These are phyloP conservation scores for Calophaca sinica DNA, from an alignment of 306 rosid species.

Conservation along the genomic window DNA sequence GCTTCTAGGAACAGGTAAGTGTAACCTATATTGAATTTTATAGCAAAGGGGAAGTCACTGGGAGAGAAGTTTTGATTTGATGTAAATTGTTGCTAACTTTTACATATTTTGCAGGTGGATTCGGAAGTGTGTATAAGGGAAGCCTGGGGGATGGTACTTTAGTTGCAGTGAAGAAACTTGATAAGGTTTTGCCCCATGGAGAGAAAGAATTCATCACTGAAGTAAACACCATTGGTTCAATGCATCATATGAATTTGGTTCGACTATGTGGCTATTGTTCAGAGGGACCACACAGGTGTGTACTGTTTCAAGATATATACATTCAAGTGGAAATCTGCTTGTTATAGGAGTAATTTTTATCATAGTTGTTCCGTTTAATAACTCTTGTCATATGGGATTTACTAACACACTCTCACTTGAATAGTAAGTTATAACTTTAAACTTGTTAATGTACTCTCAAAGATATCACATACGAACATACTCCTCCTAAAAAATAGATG, in stretches of 20 bases:
- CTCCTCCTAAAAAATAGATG: no score
- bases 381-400: no score
- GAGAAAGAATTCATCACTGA: slow-evolving; percentile 93
- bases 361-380: not conserved
- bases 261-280: slow-evolving; percentile 89
- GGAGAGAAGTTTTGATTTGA: not conserved
- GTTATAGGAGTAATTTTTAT: not conserved
- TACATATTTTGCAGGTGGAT: slow-evolving; percentile 75
- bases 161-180: slow-evolving; percentile 91
- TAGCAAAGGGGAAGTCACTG: not conserved
- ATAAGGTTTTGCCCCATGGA: slow-evolving; percentile 92
- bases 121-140: slow-evolving; percentile 95
- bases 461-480: no score
- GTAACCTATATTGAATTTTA: not conserved
- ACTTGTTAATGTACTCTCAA: no score
- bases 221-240: slow-evolving; percentile 94
- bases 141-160: slow-evolving; percentile 86
- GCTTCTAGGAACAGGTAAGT: slow-evolving; percentile 79
- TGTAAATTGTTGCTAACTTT: slow-evolving; percentile 36
- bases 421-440: no score
- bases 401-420: no score
- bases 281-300: slow-evolving; percentile 78
- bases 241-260: slow-evolving; percentile 99
- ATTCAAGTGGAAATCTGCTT: not conserved
- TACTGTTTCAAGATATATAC: slow-evolving; percentile 33